phyloP scores from a whole-genome alignment of 306 rosid genomes.

The Potentilla sterilis region DNA sequence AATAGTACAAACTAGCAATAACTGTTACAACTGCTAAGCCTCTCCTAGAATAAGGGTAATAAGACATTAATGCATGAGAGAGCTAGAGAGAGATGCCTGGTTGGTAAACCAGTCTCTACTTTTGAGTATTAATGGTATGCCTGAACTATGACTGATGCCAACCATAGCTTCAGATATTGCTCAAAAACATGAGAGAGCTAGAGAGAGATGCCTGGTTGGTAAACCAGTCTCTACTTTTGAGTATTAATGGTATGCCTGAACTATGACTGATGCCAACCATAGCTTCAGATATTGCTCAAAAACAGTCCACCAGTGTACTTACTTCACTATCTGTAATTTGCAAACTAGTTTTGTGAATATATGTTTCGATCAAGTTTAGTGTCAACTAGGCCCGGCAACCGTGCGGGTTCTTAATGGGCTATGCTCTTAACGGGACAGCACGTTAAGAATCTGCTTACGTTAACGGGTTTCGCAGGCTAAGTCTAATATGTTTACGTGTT shows the following conservation, averaged over 20 bases:
- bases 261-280: neutral
- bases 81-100: neutral
- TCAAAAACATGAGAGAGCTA: neutral
- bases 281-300: neutral
- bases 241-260: neutral
- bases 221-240: neutral
- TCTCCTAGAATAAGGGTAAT: neutral
- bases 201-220: neutral
- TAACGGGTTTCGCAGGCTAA: no score
- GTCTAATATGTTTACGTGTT: no score
- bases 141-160: neutral
- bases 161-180: neutral
- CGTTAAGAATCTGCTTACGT: no score
- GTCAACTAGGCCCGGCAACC: no score
- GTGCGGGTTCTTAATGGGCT: no score
- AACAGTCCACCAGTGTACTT: neutral
- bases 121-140: neutral
- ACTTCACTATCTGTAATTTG: neutral
- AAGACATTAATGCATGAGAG: neutral
- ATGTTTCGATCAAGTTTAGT: neutral
- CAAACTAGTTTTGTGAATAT: neutral
- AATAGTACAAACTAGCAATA: neutral
- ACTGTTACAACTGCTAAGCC: neutral
- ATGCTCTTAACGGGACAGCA: no score
- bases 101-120: neutral